These are phyloP conservation scores for Paramecium caudatum DNA, from an alignment of 73 alveolate genomes.

Conservation along the genomic window DNA sequence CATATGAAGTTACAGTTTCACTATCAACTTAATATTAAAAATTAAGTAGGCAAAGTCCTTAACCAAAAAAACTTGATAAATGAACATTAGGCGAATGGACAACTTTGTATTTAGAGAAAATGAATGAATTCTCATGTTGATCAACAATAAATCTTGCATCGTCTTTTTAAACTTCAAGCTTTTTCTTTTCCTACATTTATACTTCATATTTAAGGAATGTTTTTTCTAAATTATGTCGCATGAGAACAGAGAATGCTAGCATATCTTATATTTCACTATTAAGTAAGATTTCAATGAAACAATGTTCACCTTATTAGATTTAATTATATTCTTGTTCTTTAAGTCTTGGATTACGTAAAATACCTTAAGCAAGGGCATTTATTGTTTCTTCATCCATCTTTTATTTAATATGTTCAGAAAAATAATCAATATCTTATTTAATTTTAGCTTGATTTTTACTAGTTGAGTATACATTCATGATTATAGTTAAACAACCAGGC, in stretches of 20 bases:
- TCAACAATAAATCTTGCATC: background rate
- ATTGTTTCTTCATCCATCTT: conserved; percentile 35
- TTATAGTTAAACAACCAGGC: background rate
- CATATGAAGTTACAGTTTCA: background rate
- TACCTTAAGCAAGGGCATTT: conserved; percentile 3
- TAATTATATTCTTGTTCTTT: background rate
- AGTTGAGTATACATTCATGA: conserved; percentile 19
- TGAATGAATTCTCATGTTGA: conserved; percentile 18
- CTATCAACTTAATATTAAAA: background rate
- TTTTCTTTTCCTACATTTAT: background rate
- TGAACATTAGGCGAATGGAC: conserved; percentile 33
- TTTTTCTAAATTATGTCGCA: conserved; percentile 20
- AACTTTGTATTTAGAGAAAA: conserved; percentile 3
- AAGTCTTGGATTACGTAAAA: background rate
- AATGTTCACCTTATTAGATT: background rate
- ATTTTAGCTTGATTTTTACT: background rate
- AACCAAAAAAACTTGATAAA: conserved; percentile 6
- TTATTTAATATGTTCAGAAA: background rate
- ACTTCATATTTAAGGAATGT: conserved; percentile 9
- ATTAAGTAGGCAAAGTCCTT: conserved; percentile 3
- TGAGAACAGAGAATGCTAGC: background rate
- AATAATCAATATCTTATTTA: background rate
- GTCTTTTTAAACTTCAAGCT: background rate
- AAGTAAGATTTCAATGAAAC: background rate
- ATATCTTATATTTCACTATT: background rate